phyloP scores from a whole-genome alignment of 1,139 yeast genomes.

The Trichomonascaceae sp. region DNA sequence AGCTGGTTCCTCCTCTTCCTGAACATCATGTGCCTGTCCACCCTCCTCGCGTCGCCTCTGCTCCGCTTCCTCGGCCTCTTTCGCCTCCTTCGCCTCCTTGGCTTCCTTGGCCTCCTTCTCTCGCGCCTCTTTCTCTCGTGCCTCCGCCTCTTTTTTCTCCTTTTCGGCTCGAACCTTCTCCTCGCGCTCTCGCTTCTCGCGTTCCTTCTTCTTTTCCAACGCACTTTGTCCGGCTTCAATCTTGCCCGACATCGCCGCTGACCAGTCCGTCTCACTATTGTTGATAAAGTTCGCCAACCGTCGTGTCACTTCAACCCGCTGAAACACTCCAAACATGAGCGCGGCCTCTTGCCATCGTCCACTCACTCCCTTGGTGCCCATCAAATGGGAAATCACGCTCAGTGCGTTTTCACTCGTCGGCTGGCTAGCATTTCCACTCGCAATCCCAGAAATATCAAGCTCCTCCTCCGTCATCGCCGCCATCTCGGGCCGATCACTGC shows the following conservation, averaged over 20 bases:
- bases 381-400: not conserved
- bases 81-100: constrained; percentile 12
- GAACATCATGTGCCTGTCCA: constrained; percentile 5
- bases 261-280: constrained; percentile 23
- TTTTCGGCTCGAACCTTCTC: constrained; percentile 15
- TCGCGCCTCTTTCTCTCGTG: constrained; percentile 12
- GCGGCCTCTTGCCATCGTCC: constrained; percentile 62
- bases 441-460: not conserved
- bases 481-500: not conserved
- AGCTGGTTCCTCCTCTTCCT: constrained; percentile 9
- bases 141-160: constrained; percentile 9
- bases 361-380: not conserved
- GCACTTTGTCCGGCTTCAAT: constrained; percentile 7
- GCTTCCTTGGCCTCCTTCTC: constrained; percentile 22
- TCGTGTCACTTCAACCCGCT: constrained; percentile 26
- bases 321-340: constrained; percentile 35
- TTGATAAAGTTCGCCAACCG: constrained; percentile 42
- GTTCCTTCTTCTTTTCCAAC: constrained; percentile 21
- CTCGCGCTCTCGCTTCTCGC: constrained; percentile 26
- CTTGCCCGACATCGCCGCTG: constrained; percentile 22
- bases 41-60: constrained; percentile 7
- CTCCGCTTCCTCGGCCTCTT: constrained; percentile 11
- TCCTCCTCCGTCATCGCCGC: not conserved
- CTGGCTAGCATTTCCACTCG: not conserved
- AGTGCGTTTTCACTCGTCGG: not conserved